Conservation (phyloP, 2,329 filamentous ascomycete genomes). For the Colletotrichum euphorbiae region DNA sequence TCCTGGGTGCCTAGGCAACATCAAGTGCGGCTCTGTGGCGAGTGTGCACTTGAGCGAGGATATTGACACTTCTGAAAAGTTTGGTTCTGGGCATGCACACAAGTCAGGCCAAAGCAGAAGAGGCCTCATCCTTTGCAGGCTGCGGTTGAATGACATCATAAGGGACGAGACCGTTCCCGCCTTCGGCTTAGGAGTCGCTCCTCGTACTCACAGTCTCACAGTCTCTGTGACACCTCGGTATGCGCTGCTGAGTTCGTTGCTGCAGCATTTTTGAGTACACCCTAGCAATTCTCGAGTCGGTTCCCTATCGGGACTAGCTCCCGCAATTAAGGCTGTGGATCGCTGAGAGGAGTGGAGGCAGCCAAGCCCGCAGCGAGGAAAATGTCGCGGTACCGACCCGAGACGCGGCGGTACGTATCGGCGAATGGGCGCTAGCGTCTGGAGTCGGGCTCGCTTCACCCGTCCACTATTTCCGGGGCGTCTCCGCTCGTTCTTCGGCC, state of each 20-base stretch:
- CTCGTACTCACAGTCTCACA: neutral
- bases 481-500: conserved; percentile 28
- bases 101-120: neutral
- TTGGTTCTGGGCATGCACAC: neutral
- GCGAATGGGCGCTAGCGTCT: neutral
- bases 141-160: conserved; percentile 22
- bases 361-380: conserved; percentile 10
- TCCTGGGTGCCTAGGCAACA: too few relatives aligned
- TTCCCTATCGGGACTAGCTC: neutral
- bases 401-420: conserved; percentile 1
- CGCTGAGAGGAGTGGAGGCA: neutral
- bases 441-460: neutral
- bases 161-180: conserved; percentile 20
- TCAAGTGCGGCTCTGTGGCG: too few relatives aligned
- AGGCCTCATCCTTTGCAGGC: too few relatives aligned
- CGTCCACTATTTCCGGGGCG: conserved; percentile 26
- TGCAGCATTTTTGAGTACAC: conserved; percentile 12
- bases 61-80: neutral
- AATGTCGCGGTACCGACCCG: conserved; percentile 4
- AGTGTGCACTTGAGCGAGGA: too few relatives aligned
- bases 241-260: too few relatives aligned
- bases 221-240: too few relatives aligned
- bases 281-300: conserved; percentile 5
- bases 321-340: conserved; percentile 1
- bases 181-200: neutral